Percentiles rank a stretch among this genome's conserved stretches.
Conservation (phyloP, 345 rosid genomes). For the Orychophragmus violaceus region DNA sequence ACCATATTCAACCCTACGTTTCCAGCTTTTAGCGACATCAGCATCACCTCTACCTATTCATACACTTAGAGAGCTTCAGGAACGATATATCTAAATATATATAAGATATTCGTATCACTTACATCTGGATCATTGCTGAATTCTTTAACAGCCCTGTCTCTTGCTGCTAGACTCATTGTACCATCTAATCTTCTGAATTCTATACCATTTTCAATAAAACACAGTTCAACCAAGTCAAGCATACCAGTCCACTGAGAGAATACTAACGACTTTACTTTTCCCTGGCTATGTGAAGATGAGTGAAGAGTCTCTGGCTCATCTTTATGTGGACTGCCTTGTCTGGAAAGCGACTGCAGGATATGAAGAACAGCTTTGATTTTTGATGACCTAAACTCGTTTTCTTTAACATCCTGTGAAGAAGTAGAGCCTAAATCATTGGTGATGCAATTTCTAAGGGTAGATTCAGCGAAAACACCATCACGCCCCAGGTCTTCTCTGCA, state of each 20-base stretch:
- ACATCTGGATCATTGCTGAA: constrained; percentile 69
- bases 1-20: constrained; percentile 94
- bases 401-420: constrained; percentile 18
- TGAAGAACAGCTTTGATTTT: constrained; percentile 72
- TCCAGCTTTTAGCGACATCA: constrained; percentile 93
- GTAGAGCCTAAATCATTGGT: constrained; percentile 24
- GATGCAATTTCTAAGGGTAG: constrained; percentile 47
- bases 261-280: constrained; percentile 59
- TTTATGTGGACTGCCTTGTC: constrained; percentile 26
- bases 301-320: no score
- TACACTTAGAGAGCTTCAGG: background rate
- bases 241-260: constrained; percentile 92
- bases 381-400: constrained; percentile 56
- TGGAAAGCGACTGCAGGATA: constrained; percentile 45
- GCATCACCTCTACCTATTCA: constrained; percentile 66
- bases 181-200: constrained; percentile 86
- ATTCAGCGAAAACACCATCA: constrained; percentile 62
- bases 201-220: constrained; percentile 41
- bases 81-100: background rate
- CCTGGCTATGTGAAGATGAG: constrained; percentile 27
- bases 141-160: constrained; percentile 78
- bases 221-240: constrained; percentile 68
- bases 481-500: constrained; percentile 51
- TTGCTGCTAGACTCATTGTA: constrained; percentile 56
- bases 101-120: background rate